Evolutionary conservation across 2,329 filamentous ascomycete genomes (phyloP).

Genomic region (Apiospora malaysiana): DNA sequence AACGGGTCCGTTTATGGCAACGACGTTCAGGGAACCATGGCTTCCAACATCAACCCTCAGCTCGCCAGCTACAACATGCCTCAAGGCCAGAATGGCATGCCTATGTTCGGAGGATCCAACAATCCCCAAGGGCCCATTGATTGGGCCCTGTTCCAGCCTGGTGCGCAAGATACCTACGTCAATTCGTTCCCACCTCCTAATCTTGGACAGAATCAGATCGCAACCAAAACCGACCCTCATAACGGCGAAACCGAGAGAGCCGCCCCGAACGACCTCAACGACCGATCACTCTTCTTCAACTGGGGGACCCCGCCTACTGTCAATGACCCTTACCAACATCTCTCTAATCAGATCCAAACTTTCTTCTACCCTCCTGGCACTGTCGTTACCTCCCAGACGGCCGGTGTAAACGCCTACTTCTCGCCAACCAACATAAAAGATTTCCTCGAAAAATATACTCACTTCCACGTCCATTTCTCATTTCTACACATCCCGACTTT

Average conservation of each 20-base stretch:
- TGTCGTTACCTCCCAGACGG: constrained; percentile 60
- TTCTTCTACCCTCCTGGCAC: constrained; percentile 64
- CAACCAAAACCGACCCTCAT: constrained; percentile 68
- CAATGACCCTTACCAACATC: constrained; percentile 58
- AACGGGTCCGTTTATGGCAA: constrained; percentile 59
- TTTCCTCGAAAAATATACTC: constrained; percentile 73
- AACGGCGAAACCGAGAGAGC: constrained; percentile 57
- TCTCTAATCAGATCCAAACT: constrained; percentile 61
- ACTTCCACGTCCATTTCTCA: constrained; percentile 77
- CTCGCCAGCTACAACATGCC: constrained; percentile 69
- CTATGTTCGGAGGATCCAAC: constrained; percentile 66
- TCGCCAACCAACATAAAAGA: constrained; percentile 72
- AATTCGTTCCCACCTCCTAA: constrained; percentile 68
- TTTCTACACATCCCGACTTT: constrained; percentile 76
- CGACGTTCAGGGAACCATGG: constrained; percentile 66
- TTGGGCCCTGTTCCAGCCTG: constrained; percentile 78
- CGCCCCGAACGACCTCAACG: constrained; percentile 48
- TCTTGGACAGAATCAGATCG: constrained; percentile 72
- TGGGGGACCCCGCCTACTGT: constrained; percentile 54
- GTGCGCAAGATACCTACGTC: constrained; percentile 70
- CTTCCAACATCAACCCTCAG: constrained; percentile 65
- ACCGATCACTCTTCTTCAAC: constrained; percentile 52
- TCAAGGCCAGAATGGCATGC: constrained; percentile 67
- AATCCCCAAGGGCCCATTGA: constrained; percentile 70
- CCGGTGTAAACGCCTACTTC: constrained; percentile 64